Base-by-base conservation (phyloP, 495 filamentous ascomycete genomes). In the Aspergillus sparsus region DNA sequence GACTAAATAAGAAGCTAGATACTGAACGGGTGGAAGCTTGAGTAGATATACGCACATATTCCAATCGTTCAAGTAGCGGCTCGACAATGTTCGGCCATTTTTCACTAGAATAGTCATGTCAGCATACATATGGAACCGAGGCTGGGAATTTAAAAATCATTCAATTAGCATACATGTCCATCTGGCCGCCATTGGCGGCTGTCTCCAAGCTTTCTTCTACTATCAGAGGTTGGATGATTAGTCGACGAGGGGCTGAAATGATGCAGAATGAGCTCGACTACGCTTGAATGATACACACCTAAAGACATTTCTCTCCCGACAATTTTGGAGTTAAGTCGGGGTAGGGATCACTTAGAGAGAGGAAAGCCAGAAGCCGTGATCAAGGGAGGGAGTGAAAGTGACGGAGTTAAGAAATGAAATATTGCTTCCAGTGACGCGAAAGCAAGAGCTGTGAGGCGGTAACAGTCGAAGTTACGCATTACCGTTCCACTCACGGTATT, bases 201-300 rank as follows among this genome's bases (percentile, higher is more conserved):
- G 68, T 73, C 64, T 79, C 77, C 47, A 94, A 77, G 62, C 88
- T 74, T 68, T 83, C 83, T 67, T 91, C 86, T 62, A 86, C 84
- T 74, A 58, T 67, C 33, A 41, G 8, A 31, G 45, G 10, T 18
- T 31, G 21, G 49, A 21, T 7, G 16, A 55, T 61, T 37, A 58
- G 62, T 46, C 36, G n/a, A 36, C 12, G 35, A 34, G 7, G 32
- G 31, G 49, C n/a, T 13, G 44, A 31, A 31, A 31, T 16, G 13
- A 6, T 27, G 9, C 11, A 8, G n/a, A 42, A 39, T 18, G 21
- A 12, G 11, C 6, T n/a, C 12, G 6, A 32, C 8, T 33, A 8
- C 7, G 21, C 21, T 27, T 3, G 3, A 27, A 27, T 27, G 18
- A 31, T 31, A 71, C 71, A 37, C 53, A 78, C 76, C 76, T 57